Evolutionary conservation across 106 monocot genomes (phyloP).

Genomic region (Allium sativum): DNA sequence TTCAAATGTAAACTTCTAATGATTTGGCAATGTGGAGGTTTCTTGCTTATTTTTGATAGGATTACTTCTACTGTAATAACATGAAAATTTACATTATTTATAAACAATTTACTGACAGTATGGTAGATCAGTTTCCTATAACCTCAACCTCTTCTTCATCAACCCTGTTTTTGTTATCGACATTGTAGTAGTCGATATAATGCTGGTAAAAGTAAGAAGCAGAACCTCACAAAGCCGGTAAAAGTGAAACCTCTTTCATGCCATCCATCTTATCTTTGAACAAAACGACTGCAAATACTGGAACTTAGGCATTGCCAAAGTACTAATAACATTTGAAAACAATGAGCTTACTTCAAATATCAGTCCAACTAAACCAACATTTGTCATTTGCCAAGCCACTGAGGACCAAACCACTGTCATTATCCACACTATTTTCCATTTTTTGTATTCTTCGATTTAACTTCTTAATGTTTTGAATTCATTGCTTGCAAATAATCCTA

Average conservation of each 20-base stretch:
- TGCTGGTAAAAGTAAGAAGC: slow-evolving; percentile 38
- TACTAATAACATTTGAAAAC: slow-evolving; percentile 28
- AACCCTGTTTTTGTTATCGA: too few species aligned
- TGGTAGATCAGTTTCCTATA: too few species aligned
- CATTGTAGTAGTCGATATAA: slow-evolving; percentile 21
- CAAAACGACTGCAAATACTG: slow-evolving; percentile 35
- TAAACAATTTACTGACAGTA: too few species aligned
- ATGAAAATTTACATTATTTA: too few species aligned
- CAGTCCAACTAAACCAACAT: slow-evolving; percentile 17
- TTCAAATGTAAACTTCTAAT: too few species aligned
- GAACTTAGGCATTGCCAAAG: slow-evolving; percentile 20
- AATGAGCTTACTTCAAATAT: slow-evolving; percentile 23
- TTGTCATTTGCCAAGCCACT: slow-evolving; percentile 24
- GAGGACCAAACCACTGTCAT: slow-evolving; percentile 22
- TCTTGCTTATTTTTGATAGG: too few species aligned
- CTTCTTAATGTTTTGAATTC: slow-evolving; percentile 15
- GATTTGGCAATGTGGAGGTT: too few species aligned
- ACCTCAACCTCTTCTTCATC: too few species aligned
- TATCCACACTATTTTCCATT: slow-evolving; percentile 14
- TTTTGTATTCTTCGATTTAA: slow-evolving; percentile 14
- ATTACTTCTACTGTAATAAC: too few species aligned
- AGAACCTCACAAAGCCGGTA: slow-evolving; percentile 38
- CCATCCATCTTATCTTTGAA: slow-evolving; percentile 39
- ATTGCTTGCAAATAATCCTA: slow-evolving; percentile 21
- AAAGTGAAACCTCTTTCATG: slow-evolving; percentile 27